Percentiles rank a stretch among this genome's conserved stretches.
Conservation (phyloP, 352 stramenopile species). For the Phytophthora quininea region DNA sequence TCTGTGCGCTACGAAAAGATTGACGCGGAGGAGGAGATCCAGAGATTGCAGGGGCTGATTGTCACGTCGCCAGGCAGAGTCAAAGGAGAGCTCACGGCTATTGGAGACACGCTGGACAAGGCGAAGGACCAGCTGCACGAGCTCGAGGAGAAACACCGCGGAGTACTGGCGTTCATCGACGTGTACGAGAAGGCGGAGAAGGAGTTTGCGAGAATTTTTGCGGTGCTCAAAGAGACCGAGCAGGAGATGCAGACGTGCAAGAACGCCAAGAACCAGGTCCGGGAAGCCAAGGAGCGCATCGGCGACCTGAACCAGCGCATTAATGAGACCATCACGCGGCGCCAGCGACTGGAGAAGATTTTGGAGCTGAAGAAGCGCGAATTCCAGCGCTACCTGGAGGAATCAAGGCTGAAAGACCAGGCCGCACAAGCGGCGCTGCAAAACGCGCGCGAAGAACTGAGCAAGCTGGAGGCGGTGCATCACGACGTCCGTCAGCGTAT, state of each 20-base stretch:
- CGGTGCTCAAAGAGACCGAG: slow-evolving; percentile 69
- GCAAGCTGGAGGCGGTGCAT: slow-evolving; percentile 57
- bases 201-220: slow-evolving; percentile 66
- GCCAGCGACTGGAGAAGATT: slow-evolving; percentile 75
- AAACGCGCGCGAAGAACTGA: slow-evolving; percentile 58
- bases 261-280: slow-evolving; percentile 76
- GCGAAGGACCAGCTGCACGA: slow-evolving; percentile 69
- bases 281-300: slow-evolving; percentile 57
- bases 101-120: slow-evolving; percentile 67
- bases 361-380: slow-evolving; percentile 74
- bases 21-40: slow-evolving; percentile 83
- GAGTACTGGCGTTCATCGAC: slow-evolving; percentile 65
- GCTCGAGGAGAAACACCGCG: slow-evolving; percentile 67
- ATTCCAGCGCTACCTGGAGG: slow-evolving; percentile 68
- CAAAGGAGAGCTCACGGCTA: slow-evolving; percentile 67
- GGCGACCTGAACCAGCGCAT: slow-evolving; percentile 51
- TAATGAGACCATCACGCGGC: slow-evolving; percentile 62
- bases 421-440: slow-evolving; percentile 61
- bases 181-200: slow-evolving; percentile 75
- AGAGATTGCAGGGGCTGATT: slow-evolving; percentile 81
- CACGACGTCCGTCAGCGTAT: slow-evolving; percentile 61
- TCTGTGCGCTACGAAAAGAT: slow-evolving; percentile 80
- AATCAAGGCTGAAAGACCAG: slow-evolving; percentile 67
- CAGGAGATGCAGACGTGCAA: slow-evolving; percentile 72
- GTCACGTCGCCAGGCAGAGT: slow-evolving; percentile 92